Percentiles rank a stretch among this genome's conserved stretches.
Conservation (phyloP, 2,329 filamentous ascomycete genomes). For the Cercospora nicotianae region DNA sequence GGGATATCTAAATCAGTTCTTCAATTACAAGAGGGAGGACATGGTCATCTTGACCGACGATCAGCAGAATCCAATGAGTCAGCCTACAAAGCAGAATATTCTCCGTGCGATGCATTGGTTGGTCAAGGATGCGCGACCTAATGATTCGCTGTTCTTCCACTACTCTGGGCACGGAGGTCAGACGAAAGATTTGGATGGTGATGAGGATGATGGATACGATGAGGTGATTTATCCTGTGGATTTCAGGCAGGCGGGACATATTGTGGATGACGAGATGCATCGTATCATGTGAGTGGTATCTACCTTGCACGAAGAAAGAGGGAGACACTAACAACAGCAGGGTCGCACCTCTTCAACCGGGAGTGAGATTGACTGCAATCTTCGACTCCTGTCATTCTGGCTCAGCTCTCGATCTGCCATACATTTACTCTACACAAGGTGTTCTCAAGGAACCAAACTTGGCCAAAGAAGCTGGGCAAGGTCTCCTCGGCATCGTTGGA, state of each 20-base stretch:
- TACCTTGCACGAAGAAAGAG: neutral
- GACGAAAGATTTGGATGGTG: constrained; percentile 74
- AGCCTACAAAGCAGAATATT: constrained; percentile 94
- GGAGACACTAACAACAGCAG: constrained; percentile 32
- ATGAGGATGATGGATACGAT: constrained; percentile 79
- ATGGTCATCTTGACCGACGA: constrained; percentile 98
- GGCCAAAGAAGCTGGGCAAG: constrained; percentile 74
- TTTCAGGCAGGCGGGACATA: constrained; percentile 75
- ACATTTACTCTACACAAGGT: constrained; percentile 78
- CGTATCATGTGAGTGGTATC: constrained; percentile 57
- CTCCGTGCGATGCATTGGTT: constrained; percentile 96
- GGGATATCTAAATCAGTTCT: constrained; percentile 80
- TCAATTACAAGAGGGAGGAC: constrained; percentile 89
- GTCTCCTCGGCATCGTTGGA: constrained; percentile 68
- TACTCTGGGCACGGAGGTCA: constrained; percentile 90
- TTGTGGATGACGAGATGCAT: constrained; percentile 82
- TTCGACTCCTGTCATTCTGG: constrained; percentile 82
- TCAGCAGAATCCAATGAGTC: constrained; percentile 95
- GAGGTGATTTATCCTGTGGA: constrained; percentile 84
- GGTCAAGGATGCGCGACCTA: constrained; percentile 86
- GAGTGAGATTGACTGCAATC: constrained; percentile 79
- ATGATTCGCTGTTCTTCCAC: constrained; percentile 96
- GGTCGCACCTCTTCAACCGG: constrained; percentile 73
- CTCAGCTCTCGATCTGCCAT: constrained; percentile 73
- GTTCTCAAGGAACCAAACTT: constrained; percentile 79